Percentiles rank a stretch among this genome's conserved stretches.
These are phyloP conservation scores for Brassica balearica DNA, from an alignment of 441 rosid species.

Conservation along the genomic window DNA sequence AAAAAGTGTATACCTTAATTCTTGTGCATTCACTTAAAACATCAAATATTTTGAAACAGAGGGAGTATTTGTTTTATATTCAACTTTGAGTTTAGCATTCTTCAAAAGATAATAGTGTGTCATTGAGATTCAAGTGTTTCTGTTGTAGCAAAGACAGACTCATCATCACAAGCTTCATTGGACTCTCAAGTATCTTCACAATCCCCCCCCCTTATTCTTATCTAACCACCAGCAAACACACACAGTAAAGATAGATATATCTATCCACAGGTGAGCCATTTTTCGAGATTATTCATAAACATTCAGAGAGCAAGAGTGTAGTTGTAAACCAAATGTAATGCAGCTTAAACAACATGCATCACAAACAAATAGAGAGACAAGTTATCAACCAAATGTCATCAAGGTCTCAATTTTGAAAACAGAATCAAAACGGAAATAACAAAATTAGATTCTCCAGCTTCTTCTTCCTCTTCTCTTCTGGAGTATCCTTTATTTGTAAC, in stretches of 20 bases:
- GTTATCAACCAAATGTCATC: neutral
- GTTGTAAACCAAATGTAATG: neutral
- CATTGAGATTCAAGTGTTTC: no score
- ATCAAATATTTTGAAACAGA: no score
- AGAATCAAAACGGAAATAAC: neutral
- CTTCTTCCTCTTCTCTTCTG: slow-evolving; percentile 2
- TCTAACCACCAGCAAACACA: neutral
- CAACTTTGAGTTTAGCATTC: neutral
- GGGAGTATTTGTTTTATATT: neutral
- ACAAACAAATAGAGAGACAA: neutral
- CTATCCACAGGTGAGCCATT: neutral
- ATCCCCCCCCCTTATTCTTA: neutral
- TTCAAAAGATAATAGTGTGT: neutral
- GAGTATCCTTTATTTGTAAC: neutral
- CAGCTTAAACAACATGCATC: neutral
- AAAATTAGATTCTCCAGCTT: neutral
- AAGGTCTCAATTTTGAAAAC: neutral
- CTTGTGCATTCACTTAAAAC: no score
- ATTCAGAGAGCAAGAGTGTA: neutral
- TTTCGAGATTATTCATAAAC: neutral
- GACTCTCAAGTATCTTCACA: neutral
- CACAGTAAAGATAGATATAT: neutral
- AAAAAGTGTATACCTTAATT: no score
- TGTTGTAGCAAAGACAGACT: neutral
- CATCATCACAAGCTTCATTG: neutral